These are phyloP conservation scores for Obelidium mucronatum DNA, from an alignment of 192 early-diverging fungal genomes.

Conservation along the genomic window DNA sequence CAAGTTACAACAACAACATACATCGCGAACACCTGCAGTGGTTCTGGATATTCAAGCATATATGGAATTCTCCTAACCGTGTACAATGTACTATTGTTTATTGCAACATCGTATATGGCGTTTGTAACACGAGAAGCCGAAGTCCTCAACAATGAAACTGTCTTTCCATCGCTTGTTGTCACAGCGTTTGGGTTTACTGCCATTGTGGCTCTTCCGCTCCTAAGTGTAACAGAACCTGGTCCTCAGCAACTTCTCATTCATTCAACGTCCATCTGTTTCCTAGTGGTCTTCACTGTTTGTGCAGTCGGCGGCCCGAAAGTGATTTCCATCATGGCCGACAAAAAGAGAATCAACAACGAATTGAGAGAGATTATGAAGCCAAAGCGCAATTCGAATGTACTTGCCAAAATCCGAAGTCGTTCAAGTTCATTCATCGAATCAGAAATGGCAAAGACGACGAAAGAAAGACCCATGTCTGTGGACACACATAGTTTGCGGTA, in stretches of 20 bases:
- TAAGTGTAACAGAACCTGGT: background rate
- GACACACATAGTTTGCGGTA: too few relatives aligned
- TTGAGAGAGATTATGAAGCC: background rate
- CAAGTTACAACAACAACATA: background rate
- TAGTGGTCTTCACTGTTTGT: background rate
- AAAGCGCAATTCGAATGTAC: background rate
- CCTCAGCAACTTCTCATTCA: background rate
- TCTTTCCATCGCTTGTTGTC: background rate
- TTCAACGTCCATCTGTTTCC: background rate
- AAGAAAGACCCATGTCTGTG: too few relatives aligned
- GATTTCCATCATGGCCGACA: background rate
- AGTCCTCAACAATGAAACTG: background rate
- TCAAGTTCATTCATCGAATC: background rate
- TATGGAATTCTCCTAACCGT: background rate
- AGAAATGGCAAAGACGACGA: too few relatives aligned
- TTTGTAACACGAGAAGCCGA: slow-evolving; percentile 9
- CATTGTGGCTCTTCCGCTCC: background rate
- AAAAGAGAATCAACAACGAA: background rate
- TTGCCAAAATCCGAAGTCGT: background rate
- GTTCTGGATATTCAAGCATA: background rate
- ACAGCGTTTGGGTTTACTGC: background rate
- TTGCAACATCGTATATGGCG: background rate
- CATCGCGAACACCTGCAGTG: background rate
- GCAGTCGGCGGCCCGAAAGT: background rate
- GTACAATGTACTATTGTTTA: background rate